Evolutionary conservation across 129 eudicot species (phyloP).

Genomic region (Helianthus tuberosus): DNA sequence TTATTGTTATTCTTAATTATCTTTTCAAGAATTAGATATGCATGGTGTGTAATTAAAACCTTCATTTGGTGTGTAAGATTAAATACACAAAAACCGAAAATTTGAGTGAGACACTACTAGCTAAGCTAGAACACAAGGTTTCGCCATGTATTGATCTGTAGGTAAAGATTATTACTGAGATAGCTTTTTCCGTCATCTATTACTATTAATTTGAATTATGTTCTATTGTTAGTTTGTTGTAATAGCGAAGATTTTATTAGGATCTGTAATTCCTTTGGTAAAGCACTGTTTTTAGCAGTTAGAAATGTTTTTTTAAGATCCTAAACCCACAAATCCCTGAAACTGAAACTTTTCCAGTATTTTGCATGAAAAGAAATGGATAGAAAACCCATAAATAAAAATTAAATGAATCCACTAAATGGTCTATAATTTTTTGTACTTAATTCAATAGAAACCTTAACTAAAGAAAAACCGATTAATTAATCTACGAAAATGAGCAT

Average conservation of each 20-base stretch:
- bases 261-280: background rate
- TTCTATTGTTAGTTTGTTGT: background rate
- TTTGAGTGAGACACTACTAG: background rate
- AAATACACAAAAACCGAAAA: conserved; percentile 3
- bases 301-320: background rate
- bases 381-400: background rate
- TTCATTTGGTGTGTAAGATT: conserved; percentile 3
- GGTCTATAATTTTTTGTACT: background rate
- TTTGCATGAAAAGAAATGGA: background rate
- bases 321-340: background rate
- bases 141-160: background rate
- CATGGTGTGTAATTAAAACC: background rate
- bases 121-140: background rate
- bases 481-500: too few species aligned
- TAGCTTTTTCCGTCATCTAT: background rate
- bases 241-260: background rate
- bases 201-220: background rate
- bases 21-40: background rate
- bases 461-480: background rate
- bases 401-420: background rate
- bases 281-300: background rate
- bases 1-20: background rate
- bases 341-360: background rate
- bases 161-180: background rate
- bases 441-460: background rate